phyloP scores from a whole-genome alignment of 805 yeast species.

The Peterozyma xylosa region DNA sequence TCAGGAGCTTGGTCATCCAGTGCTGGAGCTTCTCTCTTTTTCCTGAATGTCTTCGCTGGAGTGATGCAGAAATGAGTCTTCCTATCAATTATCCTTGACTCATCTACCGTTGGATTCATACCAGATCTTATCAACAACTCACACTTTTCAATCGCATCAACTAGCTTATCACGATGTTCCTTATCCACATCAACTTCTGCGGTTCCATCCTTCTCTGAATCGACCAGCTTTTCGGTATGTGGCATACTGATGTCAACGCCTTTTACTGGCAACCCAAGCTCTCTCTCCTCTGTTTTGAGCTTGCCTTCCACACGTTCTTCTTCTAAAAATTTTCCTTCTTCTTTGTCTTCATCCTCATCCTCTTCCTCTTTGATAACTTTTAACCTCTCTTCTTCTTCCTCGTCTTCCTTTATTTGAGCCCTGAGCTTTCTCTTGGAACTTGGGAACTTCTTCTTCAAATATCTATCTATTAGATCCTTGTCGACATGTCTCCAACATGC shows the following conservation, averaged over 20 bases:
- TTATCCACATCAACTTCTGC: slow-evolving; percentile 6
- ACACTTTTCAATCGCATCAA: slow-evolving; percentile 42
- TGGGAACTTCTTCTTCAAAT: slow-evolving; percentile 58
- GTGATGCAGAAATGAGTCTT: slow-evolving; percentile 57
- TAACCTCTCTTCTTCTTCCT: slow-evolving; percentile 8
- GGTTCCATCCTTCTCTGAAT: background rate
- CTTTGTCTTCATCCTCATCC: slow-evolving; percentile 8
- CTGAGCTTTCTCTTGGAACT: slow-evolving; percentile 17
- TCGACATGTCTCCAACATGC: slow-evolving; percentile 73
- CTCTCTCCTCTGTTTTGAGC: slow-evolving; percentile 11
- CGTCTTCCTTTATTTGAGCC: slow-evolving; percentile 7
- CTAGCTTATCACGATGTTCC: slow-evolving; percentile 34
- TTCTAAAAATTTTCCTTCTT: slow-evolving; percentile 5
- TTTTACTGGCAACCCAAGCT: slow-evolving; percentile 3
- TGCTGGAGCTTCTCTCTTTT: slow-evolving; percentile 7
- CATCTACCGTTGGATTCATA: slow-evolving; percentile 46
- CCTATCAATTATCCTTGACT: slow-evolving; percentile 54
- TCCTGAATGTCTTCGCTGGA: slow-evolving; percentile 28
- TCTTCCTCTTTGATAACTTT: slow-evolving; percentile 13
- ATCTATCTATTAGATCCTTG: slow-evolving; percentile 54
- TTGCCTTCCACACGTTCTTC: slow-evolving; percentile 11
- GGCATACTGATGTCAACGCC: background rate
- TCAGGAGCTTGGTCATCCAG: slow-evolving; percentile 8
- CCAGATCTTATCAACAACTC: slow-evolving; percentile 33
- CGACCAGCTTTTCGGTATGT: background rate